Evolutionary conservation across 768 basidiomycete genomes (phyloP).

Genomic region (Serendipita vermifera): DNA sequence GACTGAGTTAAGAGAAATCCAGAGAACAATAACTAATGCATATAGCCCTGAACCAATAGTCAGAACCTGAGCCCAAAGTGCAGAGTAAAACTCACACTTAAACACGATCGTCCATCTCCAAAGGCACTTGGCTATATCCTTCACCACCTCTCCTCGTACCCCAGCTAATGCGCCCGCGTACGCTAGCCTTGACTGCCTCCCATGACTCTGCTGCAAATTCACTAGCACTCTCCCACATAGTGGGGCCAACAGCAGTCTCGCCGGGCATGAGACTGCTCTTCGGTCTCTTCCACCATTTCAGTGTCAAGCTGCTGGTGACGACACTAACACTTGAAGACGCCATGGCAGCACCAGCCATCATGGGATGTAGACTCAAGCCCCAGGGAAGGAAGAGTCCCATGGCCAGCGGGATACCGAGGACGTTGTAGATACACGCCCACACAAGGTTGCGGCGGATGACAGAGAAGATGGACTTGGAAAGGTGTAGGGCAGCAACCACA

Average conservation of each 20-base stretch:
- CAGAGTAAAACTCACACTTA: not conserved
- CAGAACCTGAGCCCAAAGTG: too few species aligned
- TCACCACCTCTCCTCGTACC: constrained; percentile 26
- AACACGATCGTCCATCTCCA: constrained; percentile 38
- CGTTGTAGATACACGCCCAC: constrained; percentile 93
- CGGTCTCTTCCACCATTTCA: constrained; percentile 76
- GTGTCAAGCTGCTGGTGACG: constrained; percentile 73
- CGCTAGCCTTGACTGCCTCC: constrained; percentile 30
- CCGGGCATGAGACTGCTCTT: constrained; percentile 56
- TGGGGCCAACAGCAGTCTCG: constrained; percentile 27
- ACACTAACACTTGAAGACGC: constrained; percentile 95
- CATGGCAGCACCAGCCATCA: constrained; percentile 99
- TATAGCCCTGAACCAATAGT: too few species aligned
- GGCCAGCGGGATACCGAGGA: constrained; percentile 88
- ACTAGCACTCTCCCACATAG: constrained; percentile 31
- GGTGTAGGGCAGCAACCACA: constrained; percentile 90
- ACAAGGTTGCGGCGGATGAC: constrained; percentile 87
- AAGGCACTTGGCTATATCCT: constrained; percentile 59
- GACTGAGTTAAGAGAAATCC: too few species aligned
- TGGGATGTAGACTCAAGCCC: constrained; percentile 88
- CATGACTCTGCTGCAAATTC: constrained; percentile 33
- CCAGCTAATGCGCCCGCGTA: constrained; percentile 22
- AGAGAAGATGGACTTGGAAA: constrained; percentile 75
- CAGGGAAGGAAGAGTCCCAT: constrained; percentile 94
- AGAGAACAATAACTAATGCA: too few species aligned